Conservation (phyloP, 163 green algal species). For the Botryococcus braunii region DNA sequence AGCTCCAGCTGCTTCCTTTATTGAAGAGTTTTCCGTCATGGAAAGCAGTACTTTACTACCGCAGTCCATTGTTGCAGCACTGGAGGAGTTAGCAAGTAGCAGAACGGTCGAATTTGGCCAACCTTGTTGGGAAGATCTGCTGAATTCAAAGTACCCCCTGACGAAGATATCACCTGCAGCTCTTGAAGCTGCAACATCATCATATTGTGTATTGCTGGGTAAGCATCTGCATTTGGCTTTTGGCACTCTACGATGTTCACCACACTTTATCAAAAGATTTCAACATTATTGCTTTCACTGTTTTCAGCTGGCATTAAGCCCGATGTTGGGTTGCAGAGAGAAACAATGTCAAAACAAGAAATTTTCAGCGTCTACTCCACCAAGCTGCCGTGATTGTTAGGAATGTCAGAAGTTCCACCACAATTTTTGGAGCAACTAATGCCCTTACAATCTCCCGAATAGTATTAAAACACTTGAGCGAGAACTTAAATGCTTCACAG, state of each 20-base stretch:
- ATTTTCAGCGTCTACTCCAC: slow-evolving; percentile 20
- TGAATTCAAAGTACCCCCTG: slow-evolving; percentile 13
- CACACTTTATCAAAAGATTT: no score
- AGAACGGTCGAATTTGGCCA: not conserved
- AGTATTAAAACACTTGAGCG: slow-evolving; percentile 35
- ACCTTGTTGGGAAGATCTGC: slow-evolving; percentile 11
- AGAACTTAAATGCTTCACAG: slow-evolving; percentile 34
- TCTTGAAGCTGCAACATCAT: slow-evolving; percentile 1
- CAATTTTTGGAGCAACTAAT: slow-evolving; percentile 14
- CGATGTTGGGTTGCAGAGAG: slow-evolving; percentile 18
- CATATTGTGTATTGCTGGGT: no score
- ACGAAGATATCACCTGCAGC: slow-evolving; percentile 9
- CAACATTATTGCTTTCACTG: no score
- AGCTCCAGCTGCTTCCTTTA: no score
- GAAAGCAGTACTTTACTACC: no score
- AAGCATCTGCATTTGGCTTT: no score
- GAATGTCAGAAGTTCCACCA: not conserved
- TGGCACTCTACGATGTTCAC: not conserved
- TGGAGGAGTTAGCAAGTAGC: slow-evolving; percentile 5
- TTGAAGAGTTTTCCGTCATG: no score
- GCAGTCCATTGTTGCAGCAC: no score
- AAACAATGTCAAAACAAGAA: slow-evolving; percentile 21
- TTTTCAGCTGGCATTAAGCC: slow-evolving; percentile 13
- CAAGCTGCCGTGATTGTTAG: slow-evolving; percentile 14
- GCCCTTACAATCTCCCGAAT: slow-evolving; percentile 21